phyloP scores from a whole-genome alignment of 352 stramenopile genomes.

The Phytophthora citrophthora region DNA sequence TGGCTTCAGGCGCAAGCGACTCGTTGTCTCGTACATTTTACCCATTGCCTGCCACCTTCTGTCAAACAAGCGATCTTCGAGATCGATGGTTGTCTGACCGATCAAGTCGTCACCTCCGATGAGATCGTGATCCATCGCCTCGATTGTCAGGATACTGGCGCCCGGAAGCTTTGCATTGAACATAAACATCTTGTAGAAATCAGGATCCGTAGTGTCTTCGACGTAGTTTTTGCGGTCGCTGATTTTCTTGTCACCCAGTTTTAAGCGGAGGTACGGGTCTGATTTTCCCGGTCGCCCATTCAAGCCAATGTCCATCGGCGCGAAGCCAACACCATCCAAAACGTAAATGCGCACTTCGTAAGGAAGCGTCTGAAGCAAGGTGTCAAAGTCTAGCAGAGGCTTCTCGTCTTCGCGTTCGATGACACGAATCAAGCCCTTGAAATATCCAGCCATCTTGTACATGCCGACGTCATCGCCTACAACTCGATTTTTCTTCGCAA shows the following conservation, averaged over 20 bases:
- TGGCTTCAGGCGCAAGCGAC: constrained; percentile 71
- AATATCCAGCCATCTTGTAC: constrained; percentile 86
- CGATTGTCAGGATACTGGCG: constrained; percentile 85
- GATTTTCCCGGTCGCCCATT: constrained; percentile 86
- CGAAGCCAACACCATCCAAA: constrained; percentile 85
- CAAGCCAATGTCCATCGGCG: constrained; percentile 87
- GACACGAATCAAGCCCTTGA: constrained; percentile 93
- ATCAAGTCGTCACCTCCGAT: constrained; percentile 93
- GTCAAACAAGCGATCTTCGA: constrained; percentile 94
- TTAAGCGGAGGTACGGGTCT: constrained; percentile 89
- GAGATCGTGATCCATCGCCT: constrained; percentile 91
- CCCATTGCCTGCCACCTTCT: constrained; percentile 87
- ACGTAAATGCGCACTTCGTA: constrained; percentile 92
- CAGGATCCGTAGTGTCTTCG: constrained; percentile 82
- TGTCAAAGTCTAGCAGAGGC: constrained; percentile 74
- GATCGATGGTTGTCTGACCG: constrained; percentile 91
- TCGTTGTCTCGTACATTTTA: constrained; percentile 83
- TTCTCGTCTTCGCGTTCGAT: constrained; percentile 85
- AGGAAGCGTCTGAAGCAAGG: constrained; percentile 66
- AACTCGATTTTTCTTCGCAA: constrained; percentile 64
- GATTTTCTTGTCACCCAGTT: constrained; percentile 85
- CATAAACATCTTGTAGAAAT: constrained; percentile 93
- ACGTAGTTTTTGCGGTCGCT: constrained; percentile 93
- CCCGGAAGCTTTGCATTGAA: constrained; percentile 89
- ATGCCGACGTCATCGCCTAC: constrained; percentile 51